phyloP scores from a whole-genome alignment of 768 basidiomycete genomes.

The Kwoniella pini region DNA sequence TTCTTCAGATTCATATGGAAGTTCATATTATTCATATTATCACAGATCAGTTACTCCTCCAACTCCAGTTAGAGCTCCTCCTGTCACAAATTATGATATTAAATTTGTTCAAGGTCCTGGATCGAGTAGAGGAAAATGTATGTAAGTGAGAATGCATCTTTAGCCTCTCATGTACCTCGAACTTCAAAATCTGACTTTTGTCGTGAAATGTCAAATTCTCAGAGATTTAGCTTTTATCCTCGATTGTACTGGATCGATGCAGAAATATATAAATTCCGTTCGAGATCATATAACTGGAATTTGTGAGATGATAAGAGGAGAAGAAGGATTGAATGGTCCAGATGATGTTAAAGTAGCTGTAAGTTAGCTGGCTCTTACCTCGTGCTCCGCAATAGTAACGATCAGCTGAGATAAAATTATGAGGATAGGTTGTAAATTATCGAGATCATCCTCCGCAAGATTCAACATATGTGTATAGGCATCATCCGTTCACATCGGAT shows the following conservation, averaged over 20 bases:
- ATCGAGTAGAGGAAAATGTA: conserved; percentile 39
- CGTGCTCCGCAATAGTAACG: too few species aligned
- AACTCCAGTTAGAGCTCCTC: conserved; percentile 22
- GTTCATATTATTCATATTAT: conserved; percentile 30
- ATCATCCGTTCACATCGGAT: conserved; percentile 91
- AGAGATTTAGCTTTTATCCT: conserved; percentile 88
- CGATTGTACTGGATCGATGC: conserved; percentile 76
- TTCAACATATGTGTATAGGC: conserved; percentile 88
- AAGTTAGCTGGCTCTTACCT: conserved; percentile 19
- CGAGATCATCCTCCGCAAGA: conserved; percentile 98
- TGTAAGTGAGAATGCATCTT: conserved; percentile 26
- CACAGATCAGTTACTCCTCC: conserved; percentile 19
- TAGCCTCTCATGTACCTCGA: too few species aligned
- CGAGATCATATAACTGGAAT: conserved; percentile 97
- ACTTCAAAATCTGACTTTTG: too few species aligned
- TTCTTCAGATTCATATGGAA: conserved; percentile 17
- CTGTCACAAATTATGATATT: conserved; percentile 34
- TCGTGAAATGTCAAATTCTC: neutral
- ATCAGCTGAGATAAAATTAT: neutral
- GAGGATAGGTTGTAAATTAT: conserved; percentile 74
- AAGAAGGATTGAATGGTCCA: conserved; percentile 78
- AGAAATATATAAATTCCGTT: conserved; percentile 58
- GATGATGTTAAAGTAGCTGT: conserved; percentile 83
- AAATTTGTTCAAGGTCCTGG: conserved; percentile 32
- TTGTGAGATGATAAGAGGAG: conserved; percentile 90